Evolutionary conservation across 2,329 filamentous ascomycete genomes (phyloP).

Genomic region (Coniochaeta pulveracea): DNA sequence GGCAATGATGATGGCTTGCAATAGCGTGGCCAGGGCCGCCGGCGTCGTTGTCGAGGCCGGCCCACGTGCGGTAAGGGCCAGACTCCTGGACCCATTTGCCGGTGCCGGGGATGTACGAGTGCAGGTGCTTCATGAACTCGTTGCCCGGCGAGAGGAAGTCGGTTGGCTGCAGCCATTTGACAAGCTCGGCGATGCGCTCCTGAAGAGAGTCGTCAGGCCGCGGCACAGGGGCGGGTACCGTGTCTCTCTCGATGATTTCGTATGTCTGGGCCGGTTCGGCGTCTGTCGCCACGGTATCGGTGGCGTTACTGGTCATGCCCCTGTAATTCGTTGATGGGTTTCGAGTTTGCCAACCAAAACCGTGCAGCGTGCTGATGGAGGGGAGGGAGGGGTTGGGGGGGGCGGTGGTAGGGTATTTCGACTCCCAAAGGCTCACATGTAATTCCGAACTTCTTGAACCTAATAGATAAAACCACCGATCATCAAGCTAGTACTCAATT

Average conservation of each 20-base stretch:
- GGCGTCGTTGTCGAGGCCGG: background rate
- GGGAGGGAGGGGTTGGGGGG: too few species aligned
- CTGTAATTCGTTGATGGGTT: too few species aligned
- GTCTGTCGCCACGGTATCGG: background rate
- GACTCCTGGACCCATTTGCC: background rate
- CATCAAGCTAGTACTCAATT: too few species aligned
- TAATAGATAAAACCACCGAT: too few species aligned
- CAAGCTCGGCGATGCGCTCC: background rate
- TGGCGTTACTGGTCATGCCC: too few species aligned
- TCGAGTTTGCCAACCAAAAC: too few species aligned
- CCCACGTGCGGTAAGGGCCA: background rate
- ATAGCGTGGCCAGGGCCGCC: background rate
- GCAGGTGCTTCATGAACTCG: background rate
- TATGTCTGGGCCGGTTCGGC: background rate
- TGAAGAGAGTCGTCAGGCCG: background rate
- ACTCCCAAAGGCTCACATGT: too few species aligned
- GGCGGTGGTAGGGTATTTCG: too few species aligned
- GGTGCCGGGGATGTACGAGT: background rate
- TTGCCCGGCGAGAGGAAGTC: background rate
- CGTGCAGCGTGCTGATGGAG: too few species aligned
- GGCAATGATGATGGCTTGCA: too few species aligned
- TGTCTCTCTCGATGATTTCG: background rate
- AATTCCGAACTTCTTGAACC: too few species aligned
- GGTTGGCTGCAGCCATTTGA: slow-evolving; percentile 1
- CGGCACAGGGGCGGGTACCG: background rate